Conservation (phyloP, 129 eudicot species). For the Mikania micrantha region DNA sequence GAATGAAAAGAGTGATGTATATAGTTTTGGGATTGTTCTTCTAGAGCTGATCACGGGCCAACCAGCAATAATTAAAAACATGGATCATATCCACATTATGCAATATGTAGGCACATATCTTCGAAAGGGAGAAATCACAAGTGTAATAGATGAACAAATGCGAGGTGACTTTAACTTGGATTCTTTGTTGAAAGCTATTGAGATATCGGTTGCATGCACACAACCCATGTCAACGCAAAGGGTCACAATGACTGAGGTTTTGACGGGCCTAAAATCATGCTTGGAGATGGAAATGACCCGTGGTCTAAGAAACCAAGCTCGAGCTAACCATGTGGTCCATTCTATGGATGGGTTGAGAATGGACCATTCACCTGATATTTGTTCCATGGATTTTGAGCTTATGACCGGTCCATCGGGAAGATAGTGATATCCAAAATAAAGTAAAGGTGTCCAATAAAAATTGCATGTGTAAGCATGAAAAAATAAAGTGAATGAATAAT, state of each 20-base stretch:
- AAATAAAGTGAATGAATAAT: too few species aligned
- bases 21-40: slow-evolving; percentile 32
- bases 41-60: slow-evolving; percentile 31
- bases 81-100: slow-evolving; percentile 23
- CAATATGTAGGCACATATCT: slow-evolving; percentile 23
- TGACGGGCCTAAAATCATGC: slow-evolving; percentile 22
- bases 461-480: too few species aligned
- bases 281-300: slow-evolving; percentile 33
- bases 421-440: too few species aligned
- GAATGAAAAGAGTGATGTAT: slow-evolving; percentile 40
- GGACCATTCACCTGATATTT: slow-evolving; percentile 22
- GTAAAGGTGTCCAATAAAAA: too few species aligned
- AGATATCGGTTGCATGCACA: slow-evolving; percentile 32
- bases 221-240: slow-evolving; percentile 16
- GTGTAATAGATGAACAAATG: slow-evolving; percentile 29
- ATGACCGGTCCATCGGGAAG: slow-evolving; percentile 34
- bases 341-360: slow-evolving; percentile 13
- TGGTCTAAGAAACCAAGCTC: slow-evolving; percentile 12
- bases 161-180: slow-evolving; percentile 19
- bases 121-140: slow-evolving; percentile 22
- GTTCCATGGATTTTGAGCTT: slow-evolving; percentile 26
- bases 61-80: slow-evolving; percentile 26
- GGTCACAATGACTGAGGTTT: slow-evolving; percentile 26
- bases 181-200: slow-evolving; percentile 31
- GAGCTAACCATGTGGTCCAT: neutral